phyloP scores from a whole-genome alignment of 352 stramenopile genomes.

The Phytophthora ramorum region DNA sequence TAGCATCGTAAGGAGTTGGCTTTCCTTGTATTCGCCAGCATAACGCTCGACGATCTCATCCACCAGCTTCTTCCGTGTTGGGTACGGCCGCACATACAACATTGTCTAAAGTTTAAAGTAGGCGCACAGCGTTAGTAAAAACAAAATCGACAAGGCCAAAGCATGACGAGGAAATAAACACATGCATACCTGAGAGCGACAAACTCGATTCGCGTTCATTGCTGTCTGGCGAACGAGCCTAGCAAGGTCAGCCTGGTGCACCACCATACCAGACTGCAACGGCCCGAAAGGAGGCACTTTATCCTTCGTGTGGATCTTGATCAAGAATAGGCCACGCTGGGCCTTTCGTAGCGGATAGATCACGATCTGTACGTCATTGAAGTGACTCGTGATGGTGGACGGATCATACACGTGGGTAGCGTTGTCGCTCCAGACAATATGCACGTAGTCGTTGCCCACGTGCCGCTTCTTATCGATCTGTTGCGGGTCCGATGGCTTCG shows the following conservation, averaged over 20 bases:
- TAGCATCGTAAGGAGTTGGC: conserved; percentile 79
- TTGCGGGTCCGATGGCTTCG: conserved; percentile 75
- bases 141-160: not conserved
- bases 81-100: conserved; percentile 86
- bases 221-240: conserved; percentile 83
- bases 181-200: conserved; percentile 71
- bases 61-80: conserved; percentile 88
- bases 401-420: conserved; percentile 76
- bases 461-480: conserved; percentile 92
- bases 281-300: conserved; percentile 84
- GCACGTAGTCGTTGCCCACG: conserved; percentile 89
- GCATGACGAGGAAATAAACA: not conserved
- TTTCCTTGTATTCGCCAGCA: conserved; percentile 87
- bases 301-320: conserved; percentile 85
- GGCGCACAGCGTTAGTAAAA: not conserved
- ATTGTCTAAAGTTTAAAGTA: conserved; percentile 57
- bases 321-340: conserved; percentile 73
- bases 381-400: conserved; percentile 89
- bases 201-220: conserved; percentile 91
- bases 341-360: conserved; percentile 76
- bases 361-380: conserved; percentile 90
- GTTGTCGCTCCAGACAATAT: conserved; percentile 90
- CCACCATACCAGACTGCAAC: conserved; percentile 85
- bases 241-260: conserved; percentile 73
- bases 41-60: conserved; percentile 91